These are phyloP conservation scores for Talaromyces atroroseus DNA, from an alignment of 2,329 filamentous ascomycete genomes.

Conservation along the genomic window DNA sequence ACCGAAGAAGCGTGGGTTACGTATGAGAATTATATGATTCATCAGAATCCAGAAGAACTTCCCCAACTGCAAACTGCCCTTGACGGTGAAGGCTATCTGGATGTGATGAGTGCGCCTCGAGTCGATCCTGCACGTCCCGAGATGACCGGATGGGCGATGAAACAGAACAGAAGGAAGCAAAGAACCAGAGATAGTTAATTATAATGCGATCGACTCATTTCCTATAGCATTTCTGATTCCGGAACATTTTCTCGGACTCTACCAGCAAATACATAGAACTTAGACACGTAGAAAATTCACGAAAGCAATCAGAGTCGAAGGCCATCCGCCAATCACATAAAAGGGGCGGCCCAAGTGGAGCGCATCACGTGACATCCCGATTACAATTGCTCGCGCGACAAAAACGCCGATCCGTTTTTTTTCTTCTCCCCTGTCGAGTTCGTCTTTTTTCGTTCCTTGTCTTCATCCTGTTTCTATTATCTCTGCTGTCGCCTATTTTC, in stretches of 20 bases:
- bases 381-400: neutral
- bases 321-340: neutral
- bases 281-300: neutral
- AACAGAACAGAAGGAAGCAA: constrained; percentile 36
- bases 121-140: constrained; percentile 41
- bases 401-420: constrained; percentile 1
- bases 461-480: constrained; percentile 11
- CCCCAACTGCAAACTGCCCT: constrained; percentile 51
- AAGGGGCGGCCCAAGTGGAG: neutral
- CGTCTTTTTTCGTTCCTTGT: neutral
- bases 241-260: neutral
- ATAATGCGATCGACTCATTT: neutral
- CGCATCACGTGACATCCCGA: neutral
- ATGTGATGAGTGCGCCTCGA: constrained; percentile 55
- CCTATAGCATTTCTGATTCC: neutral
- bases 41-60: constrained; percentile 38
- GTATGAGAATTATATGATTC: constrained; percentile 68
- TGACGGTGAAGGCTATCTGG: constrained; percentile 56
- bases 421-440: neutral
- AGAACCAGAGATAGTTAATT: constrained; percentile 7
- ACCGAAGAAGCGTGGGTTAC: constrained; percentile 66
- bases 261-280: too few relatives aligned
- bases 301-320: too few relatives aligned
- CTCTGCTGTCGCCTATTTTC: neutral
- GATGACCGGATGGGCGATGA: constrained; percentile 42